Percentiles rank a stretch among this genome's conserved stretches.
Conservation (phyloP, 2,329 filamentous ascomycete genomes). For the Shiraia sp. region DNA sequence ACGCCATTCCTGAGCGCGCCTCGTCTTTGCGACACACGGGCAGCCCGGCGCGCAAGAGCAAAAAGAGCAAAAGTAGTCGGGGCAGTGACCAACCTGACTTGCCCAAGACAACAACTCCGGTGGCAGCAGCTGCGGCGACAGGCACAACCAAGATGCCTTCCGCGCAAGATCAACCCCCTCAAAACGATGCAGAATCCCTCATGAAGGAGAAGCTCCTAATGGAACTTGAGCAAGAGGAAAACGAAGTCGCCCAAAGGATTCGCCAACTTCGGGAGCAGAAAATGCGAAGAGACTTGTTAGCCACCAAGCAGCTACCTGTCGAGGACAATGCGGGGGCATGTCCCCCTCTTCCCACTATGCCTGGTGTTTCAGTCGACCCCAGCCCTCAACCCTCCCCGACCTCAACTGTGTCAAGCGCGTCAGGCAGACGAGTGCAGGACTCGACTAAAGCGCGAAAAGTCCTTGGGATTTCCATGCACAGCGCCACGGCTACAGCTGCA, state of each 20-base stretch:
- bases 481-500: too few species aligned
- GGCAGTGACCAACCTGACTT: constrained; percentile 30
- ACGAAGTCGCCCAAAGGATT: constrained; percentile 61
- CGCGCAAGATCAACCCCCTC: constrained; percentile 31
- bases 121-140: too few species aligned
- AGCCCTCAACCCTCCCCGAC: constrained; percentile 37
- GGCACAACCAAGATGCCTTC: too few species aligned
- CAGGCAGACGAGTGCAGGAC: constrained; percentile 32
- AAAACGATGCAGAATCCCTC: constrained; percentile 23
- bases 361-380: constrained; percentile 38
- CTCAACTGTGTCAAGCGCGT: constrained; percentile 38
- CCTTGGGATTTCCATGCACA: constrained; percentile 39
- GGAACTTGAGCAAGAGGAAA: constrained; percentile 51
- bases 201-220: constrained; percentile 35
- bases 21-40: constrained; percentile 40
- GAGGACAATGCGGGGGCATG: constrained; percentile 47
- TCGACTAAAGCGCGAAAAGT: constrained; percentile 48
- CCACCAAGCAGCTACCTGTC: constrained; percentile 37
- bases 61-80: constrained; percentile 22
- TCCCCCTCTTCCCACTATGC: constrained; percentile 27
- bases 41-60: constrained; percentile 39
- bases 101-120: constrained; percentile 25
- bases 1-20: constrained; percentile 37
- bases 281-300: constrained; percentile 55
- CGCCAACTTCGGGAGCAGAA: constrained; percentile 62